Base-by-base conservation (phyloP, 768 basidiomycete species). In the Dacryopinax spathularia region DNA sequence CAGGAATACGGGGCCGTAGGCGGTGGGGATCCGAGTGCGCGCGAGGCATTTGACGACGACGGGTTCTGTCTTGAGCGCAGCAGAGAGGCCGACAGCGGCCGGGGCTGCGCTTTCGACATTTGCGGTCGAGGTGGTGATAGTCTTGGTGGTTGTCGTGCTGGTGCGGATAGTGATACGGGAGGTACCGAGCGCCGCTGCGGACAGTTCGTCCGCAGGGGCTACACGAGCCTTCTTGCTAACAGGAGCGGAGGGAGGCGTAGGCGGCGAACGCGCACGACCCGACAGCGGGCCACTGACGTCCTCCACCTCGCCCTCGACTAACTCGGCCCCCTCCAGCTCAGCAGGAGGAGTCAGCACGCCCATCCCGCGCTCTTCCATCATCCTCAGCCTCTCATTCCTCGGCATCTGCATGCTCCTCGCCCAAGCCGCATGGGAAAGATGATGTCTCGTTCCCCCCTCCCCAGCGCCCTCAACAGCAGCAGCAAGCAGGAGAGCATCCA, bases 21-120 rank as follows among this genome's bases (percentile, higher is more conserved):
- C 90, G 0, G 96, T 99, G 39, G 96, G 96, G 72, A 98, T 90
- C 63, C 96, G 88, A 2, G 96, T 97, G 63, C 96, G 88, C 13
- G 92, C 96, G 85, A 95, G 91, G 74, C 96, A 99, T 73, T 84
- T 86, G 31, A 97, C 89, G n/a, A n/a, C n/a, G n/a, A n/a, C n/a
- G n/a, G n/a, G n/a, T n/a, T n/a, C n/a, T n/a, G n/a, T n/a, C n/a
- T n/a, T n/a, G n/a, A n/a, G n/a, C n/a, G n/a, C n/a, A n/a, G n/a
- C n/a, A n/a, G n/a, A n/a, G n/a, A n/a, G n/a, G n/a, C n/a, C n/a
- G n/a, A n/a, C n/a, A n/a, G n/a, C n/a, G n/a, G n/a, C n/a, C n/a
- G n/a, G n/a, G n/a, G n/a, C n/a, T n/a, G n/a, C n/a, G n/a, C n/a
- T n/a, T n/a, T n/a, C n/a, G n/a, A n/a, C n/a, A n/a, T n/a, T n/a